Conservation (phyloP, 2,329 filamentous ascomycete genomes). For the Beauveria pseudobassiana region DNA sequence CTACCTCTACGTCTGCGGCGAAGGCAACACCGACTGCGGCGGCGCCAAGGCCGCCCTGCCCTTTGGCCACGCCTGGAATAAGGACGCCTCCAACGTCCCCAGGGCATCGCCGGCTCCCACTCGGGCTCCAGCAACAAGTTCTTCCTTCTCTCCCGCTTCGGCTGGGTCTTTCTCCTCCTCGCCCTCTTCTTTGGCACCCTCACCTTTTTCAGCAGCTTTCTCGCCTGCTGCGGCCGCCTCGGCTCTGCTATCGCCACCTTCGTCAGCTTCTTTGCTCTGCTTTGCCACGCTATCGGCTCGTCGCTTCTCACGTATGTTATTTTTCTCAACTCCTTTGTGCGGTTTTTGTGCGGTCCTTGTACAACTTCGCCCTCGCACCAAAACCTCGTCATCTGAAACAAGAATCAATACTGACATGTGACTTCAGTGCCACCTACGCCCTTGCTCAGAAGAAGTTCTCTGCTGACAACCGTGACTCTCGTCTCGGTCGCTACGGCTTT, state of each 20-base stretch:
- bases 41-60: conserved; percentile 53
- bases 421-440: conserved; percentile 51
- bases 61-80: conserved; percentile 63
- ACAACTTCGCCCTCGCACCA: conserved; percentile 10
- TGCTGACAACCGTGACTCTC: conserved; percentile 45
- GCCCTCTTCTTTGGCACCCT: conserved; percentile 68
- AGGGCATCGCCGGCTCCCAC: conserved; percentile 40
- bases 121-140: conserved; percentile 51
- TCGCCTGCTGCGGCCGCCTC: conserved; percentile 64
- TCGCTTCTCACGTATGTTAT: conserved; percentile 65
- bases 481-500: conserved; percentile 60
- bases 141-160: conserved; percentile 84
- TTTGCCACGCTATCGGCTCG: conserved; percentile 61
- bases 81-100: conserved; percentile 32
- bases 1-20: conserved; percentile 76
- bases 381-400: background rate
- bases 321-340: background rate
- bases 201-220: conserved; percentile 59
- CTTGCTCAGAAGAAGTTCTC: conserved; percentile 61
- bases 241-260: conserved; percentile 60
- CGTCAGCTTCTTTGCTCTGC: conserved; percentile 50
- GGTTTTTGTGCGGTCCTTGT: conserved; percentile 10
- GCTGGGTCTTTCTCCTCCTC: conserved; percentile 86
- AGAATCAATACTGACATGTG: background rate
- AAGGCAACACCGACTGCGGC: conserved; percentile 57